phyloP scores from a whole-genome alignment of 805 yeast species.

The Kazachstania africana region DNA sequence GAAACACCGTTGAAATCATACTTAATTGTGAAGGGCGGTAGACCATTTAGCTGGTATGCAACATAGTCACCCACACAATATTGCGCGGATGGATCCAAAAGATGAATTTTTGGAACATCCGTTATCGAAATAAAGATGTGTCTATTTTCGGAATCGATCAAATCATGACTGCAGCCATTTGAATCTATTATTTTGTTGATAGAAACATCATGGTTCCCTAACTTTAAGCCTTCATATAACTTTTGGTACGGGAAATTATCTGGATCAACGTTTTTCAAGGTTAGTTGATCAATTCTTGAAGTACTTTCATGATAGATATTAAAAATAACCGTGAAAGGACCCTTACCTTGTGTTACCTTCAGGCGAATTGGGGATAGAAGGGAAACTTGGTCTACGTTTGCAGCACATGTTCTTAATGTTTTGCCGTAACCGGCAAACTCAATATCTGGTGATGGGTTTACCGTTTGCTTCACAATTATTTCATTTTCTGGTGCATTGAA shows the following conservation, averaged over 20 bases:
- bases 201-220: conserved; percentile 62
- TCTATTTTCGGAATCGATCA: conserved; percentile 27
- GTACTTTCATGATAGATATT: conserved; percentile 49
- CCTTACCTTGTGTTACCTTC: conserved; percentile 37
- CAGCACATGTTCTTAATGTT: conserved; percentile 39
- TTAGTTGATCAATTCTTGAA: conserved; percentile 38
- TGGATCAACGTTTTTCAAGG: conserved; percentile 33
- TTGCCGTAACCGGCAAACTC: conserved; percentile 36
- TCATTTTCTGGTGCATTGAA: conserved; percentile 10
- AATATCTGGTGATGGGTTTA: conserved; percentile 52
- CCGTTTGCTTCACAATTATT: conserved; percentile 37
- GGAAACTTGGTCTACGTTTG: conserved; percentile 25
- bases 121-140: conserved; percentile 49
- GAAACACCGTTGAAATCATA: conserved; percentile 59
- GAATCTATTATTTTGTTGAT: conserved; percentile 51
- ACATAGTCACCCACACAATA: conserved; percentile 92
- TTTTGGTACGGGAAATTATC: conserved; percentile 29
- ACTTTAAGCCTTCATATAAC: conserved; percentile 39
- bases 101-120: conserved; percentile 60
- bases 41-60: conserved; percentile 62
- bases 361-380: conserved; percentile 43
- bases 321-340: conserved; percentile 51
- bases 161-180: conserved; percentile 51
- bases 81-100: conserved; percentile 32
- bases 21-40: conserved; percentile 64